Percentiles rank a stretch among this genome's conserved stretches.
phyloP scores from a whole-genome alignment of 345 rosid species.

The Linum lewisii region DNA sequence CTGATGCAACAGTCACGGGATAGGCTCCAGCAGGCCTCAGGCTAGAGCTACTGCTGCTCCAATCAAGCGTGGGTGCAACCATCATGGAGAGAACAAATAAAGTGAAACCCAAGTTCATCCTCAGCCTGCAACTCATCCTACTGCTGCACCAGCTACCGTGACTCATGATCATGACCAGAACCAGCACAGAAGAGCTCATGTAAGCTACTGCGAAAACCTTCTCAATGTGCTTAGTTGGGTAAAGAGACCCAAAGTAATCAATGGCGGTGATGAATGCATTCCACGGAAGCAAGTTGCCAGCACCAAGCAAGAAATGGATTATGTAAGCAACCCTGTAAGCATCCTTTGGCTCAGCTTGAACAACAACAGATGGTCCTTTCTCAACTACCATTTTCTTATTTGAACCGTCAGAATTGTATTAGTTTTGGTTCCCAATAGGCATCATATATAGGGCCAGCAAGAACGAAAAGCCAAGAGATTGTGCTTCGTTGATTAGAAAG shows the following conservation, averaged over 20 bases:
- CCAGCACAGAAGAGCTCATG: conserved; percentile 67
- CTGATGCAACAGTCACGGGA: conserved; percentile 41
- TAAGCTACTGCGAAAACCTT: conserved; percentile 87
- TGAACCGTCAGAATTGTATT: not conserved
- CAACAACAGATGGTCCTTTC: conserved; percentile 20
- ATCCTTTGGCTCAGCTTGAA: conserved; percentile 43
- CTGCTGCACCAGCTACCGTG: conserved; percentile 44
- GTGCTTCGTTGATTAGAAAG: conserved; percentile 20
- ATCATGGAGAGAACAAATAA: conserved; percentile 61
- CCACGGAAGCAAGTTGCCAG: conserved; percentile 94
- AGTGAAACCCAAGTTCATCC: conserved; percentile 75
- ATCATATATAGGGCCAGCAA: not conserved
- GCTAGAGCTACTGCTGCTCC: conserved; percentile 18
- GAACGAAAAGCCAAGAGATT: not conserved
- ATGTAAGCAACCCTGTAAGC: conserved; percentile 57
- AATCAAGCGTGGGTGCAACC: conserved; percentile 60
- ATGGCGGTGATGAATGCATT: conserved; percentile 84
- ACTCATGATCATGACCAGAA: conserved; percentile 48
- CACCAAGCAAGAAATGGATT: conserved; percentile 85
- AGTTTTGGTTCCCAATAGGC: conserved; percentile 15
- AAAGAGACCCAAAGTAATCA: conserved; percentile 67
- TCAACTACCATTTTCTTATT: conserved; percentile 32
- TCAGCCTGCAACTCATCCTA: conserved; percentile 39
- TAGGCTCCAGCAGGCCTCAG: conserved; percentile 32
- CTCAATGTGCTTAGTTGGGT: conserved; percentile 60